Evolutionary conservation across 2,329 filamentous ascomycete genomes (phyloP), one percentile per base, ranked within the genome.

Genomic region (Diaporthe citriasiana): DNA sequence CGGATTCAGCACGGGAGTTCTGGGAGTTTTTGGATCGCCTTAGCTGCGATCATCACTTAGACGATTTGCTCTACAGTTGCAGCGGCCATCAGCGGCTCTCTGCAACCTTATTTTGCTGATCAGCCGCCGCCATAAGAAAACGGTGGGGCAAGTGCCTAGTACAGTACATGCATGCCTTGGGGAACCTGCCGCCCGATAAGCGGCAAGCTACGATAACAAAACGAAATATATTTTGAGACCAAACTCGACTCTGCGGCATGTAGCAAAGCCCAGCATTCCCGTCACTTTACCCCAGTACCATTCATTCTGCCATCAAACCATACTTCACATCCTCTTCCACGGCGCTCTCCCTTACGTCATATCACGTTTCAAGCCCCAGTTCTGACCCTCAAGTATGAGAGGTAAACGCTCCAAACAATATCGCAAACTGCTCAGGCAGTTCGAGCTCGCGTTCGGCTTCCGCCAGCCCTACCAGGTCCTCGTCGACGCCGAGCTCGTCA

Each of bases 381-480:
- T 2, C 35, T 51, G 42, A 55, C 27, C 40, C 51, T 59, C 71
- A 68, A 85, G 78, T 8, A 87, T 87, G 83, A 86, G 87, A 79
- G 87, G 86, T 70, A 88, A 88, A 81, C 83, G 87, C 19, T 86
- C 86, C 30, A 89, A 89, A 77, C 87, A 88, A 78, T 89, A 89
- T 79, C 87, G 87, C 79, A 98, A 98, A 91, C 91, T 98, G 80
- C 97, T 99, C 92, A 93, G 95, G 84, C 93, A 96, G 81, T 98
- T 95, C 89, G 91, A 92, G 81, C 89, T 96, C 82, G 92, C 91
- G 75, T 98, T 97, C 82, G 93, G 93, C 75, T 98, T 98, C 83
- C 94, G 95, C 78, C 94, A 97, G 84, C 95, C 97, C 15, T 98
- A 98, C 85, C 97, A 98, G 85, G 93, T 97, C 69, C 87, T 98